Evolutionary conservation across 2,329 filamentous ascomycete genomes (phyloP), one percentile per base, ranked within the genome.

Genomic region (Calonectria pseudoturangicola): DNA sequence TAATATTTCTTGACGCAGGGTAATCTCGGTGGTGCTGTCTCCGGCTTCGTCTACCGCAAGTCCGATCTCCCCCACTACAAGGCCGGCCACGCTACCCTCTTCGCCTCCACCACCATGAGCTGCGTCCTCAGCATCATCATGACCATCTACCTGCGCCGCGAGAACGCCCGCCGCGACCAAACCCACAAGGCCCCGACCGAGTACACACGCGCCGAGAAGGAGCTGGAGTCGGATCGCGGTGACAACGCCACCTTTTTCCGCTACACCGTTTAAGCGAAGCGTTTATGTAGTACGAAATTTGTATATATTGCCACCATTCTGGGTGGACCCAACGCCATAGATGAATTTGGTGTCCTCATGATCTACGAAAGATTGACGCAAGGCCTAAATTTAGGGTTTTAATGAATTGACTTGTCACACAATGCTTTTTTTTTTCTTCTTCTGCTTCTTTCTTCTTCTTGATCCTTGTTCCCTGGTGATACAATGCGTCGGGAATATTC

Each of bases 181-280:
- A 78, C 85, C 67, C 83, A 87, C 79, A 87, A 89, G 81, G 82
- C 84, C 13, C 86, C 85, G 3, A 82, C 85, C 64, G 85, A 88
- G 71, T 89, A 90, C 81, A 90, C 88, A 2, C 81, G 86, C 50
- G 88, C 89, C 74, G 89, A 92, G 85, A 89, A 86, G 83, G 63
- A 82, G 27, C 60, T 84, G 15, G 89, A 92, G 84, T 82, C 86
- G 39, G 86, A 92, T 73, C 85, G 86, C 70, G 91, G 90, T 10
- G 91, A 92, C 79, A 83, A 87, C 72, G 90, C 90, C 64, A 87
- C 85, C 28, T 90, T 89, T 79, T 90, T 88, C 83, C 84, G 88
- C 71, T 90, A 89, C 76, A 89, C 87, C 9, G 77, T 89, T 43
- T 90, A 83, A 81, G 76, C 36, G 68, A 65, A 68, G 75, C 74